Percentiles rank a stretch among this genome's conserved stretches.
Evolutionary conservation across 192 early-diverging fungal genomes (phyloP).

Genomic region (Coemansia javaensis): DNA sequence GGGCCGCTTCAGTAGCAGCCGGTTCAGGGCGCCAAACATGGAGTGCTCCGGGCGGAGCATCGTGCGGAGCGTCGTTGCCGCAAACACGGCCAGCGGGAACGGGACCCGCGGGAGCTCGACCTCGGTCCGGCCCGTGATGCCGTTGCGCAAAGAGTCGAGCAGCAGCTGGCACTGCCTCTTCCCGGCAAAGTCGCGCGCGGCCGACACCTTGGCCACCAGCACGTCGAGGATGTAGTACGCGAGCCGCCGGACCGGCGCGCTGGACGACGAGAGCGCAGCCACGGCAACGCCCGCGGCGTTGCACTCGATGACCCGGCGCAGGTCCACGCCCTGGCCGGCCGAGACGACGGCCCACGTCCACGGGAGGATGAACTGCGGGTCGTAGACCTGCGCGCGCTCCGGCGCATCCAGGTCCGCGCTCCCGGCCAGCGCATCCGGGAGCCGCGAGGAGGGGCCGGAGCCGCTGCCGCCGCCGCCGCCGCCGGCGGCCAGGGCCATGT

Average conservation of each 20-base stretch:
- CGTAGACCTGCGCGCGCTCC: constrained; percentile 17
- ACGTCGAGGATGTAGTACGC: constrained; percentile 36
- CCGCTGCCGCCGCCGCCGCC: no score
- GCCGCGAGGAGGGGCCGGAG: no score
- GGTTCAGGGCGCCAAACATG: constrained; percentile 30
- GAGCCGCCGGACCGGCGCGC: constrained; percentile 23
- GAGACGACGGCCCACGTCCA: constrained; percentile 42
- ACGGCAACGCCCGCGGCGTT: constrained; percentile 32
- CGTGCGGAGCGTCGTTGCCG: constrained; percentile 22
- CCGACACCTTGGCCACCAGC: constrained; percentile 12
- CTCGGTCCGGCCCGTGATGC: constrained; percentile 14
- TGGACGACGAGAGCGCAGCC: constrained; percentile 31
- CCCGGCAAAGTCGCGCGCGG: constrained; percentile 11
- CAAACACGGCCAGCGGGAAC: constrained; percentile 28
- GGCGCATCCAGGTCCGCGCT: neutral
- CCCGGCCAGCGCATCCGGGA: neutral
- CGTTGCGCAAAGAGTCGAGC: constrained; percentile 43
- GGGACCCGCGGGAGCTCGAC: constrained; percentile 26
- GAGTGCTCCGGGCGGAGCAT: constrained; percentile 39
- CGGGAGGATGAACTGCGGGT: constrained; percentile 28
- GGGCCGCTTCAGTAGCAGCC: constrained; percentile 24
- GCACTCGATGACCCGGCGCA: constrained; percentile 29
- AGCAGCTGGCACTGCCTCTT: constrained; percentile 22
- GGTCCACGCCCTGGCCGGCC: constrained; percentile 3
- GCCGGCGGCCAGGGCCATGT: neutral